Evolutionary conservation across 805 yeast genomes (phyloP), one percentile per base, ranked within the genome.

Genomic region (Alloascoidea africana): DNA sequence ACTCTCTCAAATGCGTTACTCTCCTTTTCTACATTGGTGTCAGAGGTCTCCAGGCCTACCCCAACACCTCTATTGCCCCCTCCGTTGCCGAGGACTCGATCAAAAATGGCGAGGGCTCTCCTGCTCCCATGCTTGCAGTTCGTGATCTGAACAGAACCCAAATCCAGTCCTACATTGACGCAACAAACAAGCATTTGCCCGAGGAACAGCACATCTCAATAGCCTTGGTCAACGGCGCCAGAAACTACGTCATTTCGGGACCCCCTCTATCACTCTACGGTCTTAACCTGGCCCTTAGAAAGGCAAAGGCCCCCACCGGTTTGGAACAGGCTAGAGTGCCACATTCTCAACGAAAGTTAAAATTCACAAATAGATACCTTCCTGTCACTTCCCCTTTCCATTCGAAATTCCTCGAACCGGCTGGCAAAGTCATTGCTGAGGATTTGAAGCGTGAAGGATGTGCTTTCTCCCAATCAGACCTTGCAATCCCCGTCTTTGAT

Each of bases 251-350:
- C 40, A 86, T 89, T 36, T 74, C 94, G 16, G 99, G 99, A 58
- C 98, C 97, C 36, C 97, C 99, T 40, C 95, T 87, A 69, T 86
- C 97, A 2, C 67, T 91, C 44, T 91, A 89, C 52, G 99, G 99
- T 68, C 72, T 91, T 52, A 87, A 87, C 62, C 70, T 91, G 53
- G 72, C 89, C 43, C 69, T 91, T 58, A 78, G 98, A 68, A 83
- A 84, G 63, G 85, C 85, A 42, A 91, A 91, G 65, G 96, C 96
- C 37, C 82, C 94, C 35, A 66, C 91, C 35, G 97, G 96, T 39
- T 71, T 84, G 50, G 94, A 89, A 55, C 98, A 91, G 69, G 77
- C 94, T 40, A 77, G 97, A 66, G 73, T 91, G 42, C 99, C 99
- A 41, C 70, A 65, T 65, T 76, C 89, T 49, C 89, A 91, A 70